Evolutionary conservation across 129 eudicot genomes (phyloP).

Genomic region (Tagetes patula): DNA sequence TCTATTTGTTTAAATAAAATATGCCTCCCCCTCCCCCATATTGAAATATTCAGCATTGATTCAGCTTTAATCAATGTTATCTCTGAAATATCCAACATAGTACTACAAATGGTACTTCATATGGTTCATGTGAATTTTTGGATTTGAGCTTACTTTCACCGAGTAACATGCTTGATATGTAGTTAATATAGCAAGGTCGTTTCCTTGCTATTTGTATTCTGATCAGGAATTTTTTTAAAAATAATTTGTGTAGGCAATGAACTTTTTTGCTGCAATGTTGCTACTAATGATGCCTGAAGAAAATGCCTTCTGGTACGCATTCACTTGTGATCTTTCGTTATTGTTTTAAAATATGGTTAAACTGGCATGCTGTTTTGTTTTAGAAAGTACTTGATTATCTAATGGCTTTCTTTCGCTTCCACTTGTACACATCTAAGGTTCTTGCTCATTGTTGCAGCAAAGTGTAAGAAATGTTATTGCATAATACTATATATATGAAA

Average conservation of each 20-base stretch:
- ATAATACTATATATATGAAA: not conserved
- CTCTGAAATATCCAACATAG: not conserved
- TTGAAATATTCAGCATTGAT: not conserved
- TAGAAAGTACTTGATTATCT: not conserved
- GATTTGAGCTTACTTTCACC: not conserved
- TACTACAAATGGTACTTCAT: not conserved
- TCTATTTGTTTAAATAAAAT: not conserved
- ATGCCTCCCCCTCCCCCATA: not conserved
- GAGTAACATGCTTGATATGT: not conserved
- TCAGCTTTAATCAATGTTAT: not conserved
- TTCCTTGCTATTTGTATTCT: not conserved
- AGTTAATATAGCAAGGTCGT: conserved; percentile 5
- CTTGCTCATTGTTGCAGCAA: conserved; percentile 3
- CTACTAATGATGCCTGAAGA: conserved; percentile 99
- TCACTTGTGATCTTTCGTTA: conserved; percentile 17
- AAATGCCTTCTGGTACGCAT: conserved; percentile 93
- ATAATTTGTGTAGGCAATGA: conserved; percentile 76
- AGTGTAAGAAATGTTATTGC: not conserved
- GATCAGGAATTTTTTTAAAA: conserved; percentile 9
- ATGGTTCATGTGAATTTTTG: not conserved
- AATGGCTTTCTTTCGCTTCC: not conserved
- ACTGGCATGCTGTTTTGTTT: conserved; percentile 17
- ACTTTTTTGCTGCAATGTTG: conserved; percentile 92
- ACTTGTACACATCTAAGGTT: not conserved
- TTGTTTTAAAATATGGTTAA: conserved; percentile 5